Evolutionary conservation across 192 early-diverging fungal genomes (phyloP).

Genomic region (Obelidium mucronatum): DNA sequence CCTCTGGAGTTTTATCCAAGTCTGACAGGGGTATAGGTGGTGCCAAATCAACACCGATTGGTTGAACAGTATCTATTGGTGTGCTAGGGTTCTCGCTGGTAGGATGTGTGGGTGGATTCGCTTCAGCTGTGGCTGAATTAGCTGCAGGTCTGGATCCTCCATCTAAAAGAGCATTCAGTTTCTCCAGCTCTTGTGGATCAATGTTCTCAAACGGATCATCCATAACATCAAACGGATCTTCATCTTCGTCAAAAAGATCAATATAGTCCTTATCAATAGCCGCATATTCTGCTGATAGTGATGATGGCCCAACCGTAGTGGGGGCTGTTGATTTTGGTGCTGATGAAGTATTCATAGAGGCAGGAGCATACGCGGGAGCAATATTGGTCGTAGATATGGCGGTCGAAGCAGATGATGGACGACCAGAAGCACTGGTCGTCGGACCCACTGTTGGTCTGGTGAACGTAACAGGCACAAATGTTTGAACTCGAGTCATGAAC

Average conservation of each 20-base stretch:
- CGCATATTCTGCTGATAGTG: slow-evolving; percentile 3
- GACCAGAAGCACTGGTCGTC: no score
- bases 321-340: not conserved
- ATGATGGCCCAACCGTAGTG: slow-evolving; percentile 1
- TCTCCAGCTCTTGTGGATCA: slow-evolving; percentile 12
- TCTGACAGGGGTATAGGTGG: not conserved
- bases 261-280: slow-evolving; percentile 44
- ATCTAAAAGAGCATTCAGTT: slow-evolving; percentile 15
- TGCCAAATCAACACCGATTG: not conserved
- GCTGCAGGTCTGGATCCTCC: not conserved
- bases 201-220: slow-evolving; percentile 12
- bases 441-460: not conserved
- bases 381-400: not conserved
- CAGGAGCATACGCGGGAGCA: not conserved
- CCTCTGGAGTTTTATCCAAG: slow-evolving; percentile 12
- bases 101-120: not conserved
- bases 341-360: not conserved
- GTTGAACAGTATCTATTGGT: no score
- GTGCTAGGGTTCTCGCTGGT: no score
- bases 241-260: slow-evolving; percentile 46
- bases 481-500: slow-evolving; percentile 23
- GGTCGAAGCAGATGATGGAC: no score
- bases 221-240: slow-evolving; percentile 3
- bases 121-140: not conserved
- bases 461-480: slow-evolving; percentile 27